phyloP scores from a whole-genome alignment of 2,329 filamentous ascomycete genomes.

The Paracoccidioides brasiliensis region DNA sequence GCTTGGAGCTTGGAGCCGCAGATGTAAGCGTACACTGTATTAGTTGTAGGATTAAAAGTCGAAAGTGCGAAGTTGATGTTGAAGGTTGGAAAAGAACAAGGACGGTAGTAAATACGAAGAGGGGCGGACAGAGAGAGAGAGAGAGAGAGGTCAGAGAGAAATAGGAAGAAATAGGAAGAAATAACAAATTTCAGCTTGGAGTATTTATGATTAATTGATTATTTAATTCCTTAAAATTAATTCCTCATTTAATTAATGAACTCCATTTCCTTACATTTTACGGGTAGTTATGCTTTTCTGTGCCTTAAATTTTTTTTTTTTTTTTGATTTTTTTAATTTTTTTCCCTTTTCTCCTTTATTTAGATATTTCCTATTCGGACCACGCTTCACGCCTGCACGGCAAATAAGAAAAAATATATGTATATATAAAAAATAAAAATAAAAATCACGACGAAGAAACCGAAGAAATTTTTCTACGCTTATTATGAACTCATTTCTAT shows the following conservation, averaged over 20 bases:
- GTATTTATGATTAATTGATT: constrained; percentile 4
- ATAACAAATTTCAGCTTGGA: neutral
- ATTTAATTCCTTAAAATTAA: no score
- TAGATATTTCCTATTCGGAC: constrained; percentile 1
- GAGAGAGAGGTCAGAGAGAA: neutral
- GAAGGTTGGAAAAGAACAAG: neutral
- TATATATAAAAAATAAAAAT: no score
- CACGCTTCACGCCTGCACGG: neutral
- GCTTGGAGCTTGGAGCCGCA: no score
- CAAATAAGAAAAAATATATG: neutral
- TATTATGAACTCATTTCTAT: no score
- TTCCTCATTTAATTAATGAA: neutral
- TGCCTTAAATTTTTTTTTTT: neutral
- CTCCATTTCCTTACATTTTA: neutral
- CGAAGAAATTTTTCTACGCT: no score
- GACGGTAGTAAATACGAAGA: neutral
- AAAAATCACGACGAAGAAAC: no score
- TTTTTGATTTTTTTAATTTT: constrained; percentile 1
- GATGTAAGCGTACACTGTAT: no score
- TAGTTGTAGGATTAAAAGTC: neutral
- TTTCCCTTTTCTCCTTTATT: neutral
- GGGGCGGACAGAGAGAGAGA: neutral
- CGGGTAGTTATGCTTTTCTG: no score
- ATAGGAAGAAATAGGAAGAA: neutral
- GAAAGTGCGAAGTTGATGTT: neutral